Percentiles rank a stretch among this genome's conserved stretches.
phyloP scores from a whole-genome alignment of 208 protist species.

The Leptomonas seymouri region DNA sequence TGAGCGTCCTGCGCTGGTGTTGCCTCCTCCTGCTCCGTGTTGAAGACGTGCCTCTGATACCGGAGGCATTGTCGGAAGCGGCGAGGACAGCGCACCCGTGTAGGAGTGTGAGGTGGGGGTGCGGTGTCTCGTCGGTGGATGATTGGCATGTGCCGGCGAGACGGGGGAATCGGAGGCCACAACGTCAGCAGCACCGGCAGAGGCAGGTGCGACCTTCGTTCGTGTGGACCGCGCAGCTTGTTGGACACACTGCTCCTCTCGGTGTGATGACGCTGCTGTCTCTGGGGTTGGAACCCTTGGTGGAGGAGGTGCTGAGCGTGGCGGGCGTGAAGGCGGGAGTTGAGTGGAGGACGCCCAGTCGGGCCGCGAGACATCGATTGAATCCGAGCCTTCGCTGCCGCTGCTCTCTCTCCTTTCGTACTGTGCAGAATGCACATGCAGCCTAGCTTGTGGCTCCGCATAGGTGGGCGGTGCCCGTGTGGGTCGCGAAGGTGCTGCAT shows the following conservation, averaged over 20 bases:
- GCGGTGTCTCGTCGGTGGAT: background rate
- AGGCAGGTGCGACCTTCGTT: background rate
- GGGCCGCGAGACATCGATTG: background rate
- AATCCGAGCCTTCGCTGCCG: conserved; percentile 1
- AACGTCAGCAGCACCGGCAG: background rate
- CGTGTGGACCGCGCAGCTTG: background rate
- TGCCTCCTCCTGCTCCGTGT: background rate
- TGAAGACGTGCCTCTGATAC: background rate
- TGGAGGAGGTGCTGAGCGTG: background rate
- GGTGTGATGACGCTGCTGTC: no score
- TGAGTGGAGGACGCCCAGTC: conserved; percentile 20
- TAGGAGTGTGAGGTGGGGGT: background rate
- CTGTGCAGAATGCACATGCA: background rate
- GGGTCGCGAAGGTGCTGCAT: background rate
- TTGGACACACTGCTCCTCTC: no score
- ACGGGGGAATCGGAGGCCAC: background rate
- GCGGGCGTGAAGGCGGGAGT: conserved; percentile 4
- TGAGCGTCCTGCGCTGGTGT: background rate
- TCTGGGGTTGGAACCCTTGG: no score
- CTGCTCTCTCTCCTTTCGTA: no score
- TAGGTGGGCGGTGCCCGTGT: no score
- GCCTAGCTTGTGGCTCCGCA: background rate
- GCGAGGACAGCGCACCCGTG: background rate
- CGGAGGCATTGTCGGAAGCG: conserved; percentile 7
- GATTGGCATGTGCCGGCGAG: background rate